phyloP scores from a whole-genome alignment of 2,329 filamentous ascomycete genomes.

The Saccharata proteae region DNA sequence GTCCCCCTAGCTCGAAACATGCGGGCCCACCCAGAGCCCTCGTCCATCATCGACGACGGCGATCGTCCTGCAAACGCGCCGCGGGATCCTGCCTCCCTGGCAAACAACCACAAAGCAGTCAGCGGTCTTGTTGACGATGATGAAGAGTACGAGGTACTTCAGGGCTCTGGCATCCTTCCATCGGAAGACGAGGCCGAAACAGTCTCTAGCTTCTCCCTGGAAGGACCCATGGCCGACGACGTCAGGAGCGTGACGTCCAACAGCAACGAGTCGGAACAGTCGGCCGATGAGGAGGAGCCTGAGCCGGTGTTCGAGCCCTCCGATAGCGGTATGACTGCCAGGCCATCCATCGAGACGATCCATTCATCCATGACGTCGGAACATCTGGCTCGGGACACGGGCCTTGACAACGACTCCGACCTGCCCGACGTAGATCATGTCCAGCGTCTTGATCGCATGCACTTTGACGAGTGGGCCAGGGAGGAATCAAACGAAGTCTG shows the following conservation, averaged over 20 bases:
- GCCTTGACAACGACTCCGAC: no score
- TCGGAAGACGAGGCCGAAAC: constrained; percentile 8
- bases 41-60: neutral
- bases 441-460: no score
- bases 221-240: constrained; percentile 4
- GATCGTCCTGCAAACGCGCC: neutral
- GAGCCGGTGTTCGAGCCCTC: constrained; percentile 9
- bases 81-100: no score
- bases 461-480: no score
- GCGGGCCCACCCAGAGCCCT: no score
- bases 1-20: no score
- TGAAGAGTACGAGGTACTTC: constrained; percentile 2
- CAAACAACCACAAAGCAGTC: neutral
- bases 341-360: constrained; percentile 7
- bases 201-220: constrained; percentile 5
- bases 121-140: constrained; percentile 1
- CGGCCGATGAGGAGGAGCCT: neutral
- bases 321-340: constrained; percentile 4
- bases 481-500: no score
- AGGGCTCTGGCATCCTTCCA: neutral
- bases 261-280: constrained; percentile 2
- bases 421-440: no score
- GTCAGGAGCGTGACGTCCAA: constrained; percentile 4
- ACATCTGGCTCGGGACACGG: no score
- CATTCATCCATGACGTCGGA: no score